Base-by-base conservation (phyloP, 2,329 filamentous ascomycete species). In the Hypoxylon sp. region DNA sequence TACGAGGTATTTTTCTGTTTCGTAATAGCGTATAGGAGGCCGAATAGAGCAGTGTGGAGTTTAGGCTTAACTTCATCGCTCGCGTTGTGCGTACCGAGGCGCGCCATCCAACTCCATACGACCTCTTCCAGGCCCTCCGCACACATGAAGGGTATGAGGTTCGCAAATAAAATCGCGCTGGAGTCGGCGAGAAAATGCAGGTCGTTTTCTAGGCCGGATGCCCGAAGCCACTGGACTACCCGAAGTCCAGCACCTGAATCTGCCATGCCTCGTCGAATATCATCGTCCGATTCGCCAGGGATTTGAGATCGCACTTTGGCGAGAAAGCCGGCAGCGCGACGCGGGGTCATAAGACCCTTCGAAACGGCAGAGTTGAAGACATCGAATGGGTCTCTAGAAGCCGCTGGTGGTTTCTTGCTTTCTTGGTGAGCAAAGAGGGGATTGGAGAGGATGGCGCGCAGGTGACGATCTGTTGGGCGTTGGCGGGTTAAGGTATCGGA, bases 401-500 rank as follows among this genome's bases (percentile, higher is more conserved):
- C 50, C 3, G 35, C 37, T 37, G 51, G 54, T 13, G 11, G 60
- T 44, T 57, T 48, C 35, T 57, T 63, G 51, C 66, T 37, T 17
- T 67, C 66, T 8, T 76, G 67, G 50, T 80, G 76, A 58, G 78
- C 78, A 77, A 90, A 88, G 17, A 89, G 79, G 0, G 87, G 87
- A 65, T 88, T 89, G 54, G 83, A 82, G 13, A 90, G 83, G 60
- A 90, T 86, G 35, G 85, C 82, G 63, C 83, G 83, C n/a, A 89
- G 76, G 76, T 89, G 87, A 14, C 80, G 81, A 66, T 83, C 86
- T 69, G 79, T 84, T 4, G 82, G 81, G 5, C 77, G 81, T 54
- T 78, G 74, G 37, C 72, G 67, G 14, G 11, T 70, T 42, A 56
- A 44, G 51, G 52, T 22, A 67, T 67, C 39, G 50, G 39, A 58